Evolutionary conservation across 2,329 filamentous ascomycete species (phyloP), one percentile per base, ranked within the genome.

Genomic region (Colletotrichum tropicale): DNA sequence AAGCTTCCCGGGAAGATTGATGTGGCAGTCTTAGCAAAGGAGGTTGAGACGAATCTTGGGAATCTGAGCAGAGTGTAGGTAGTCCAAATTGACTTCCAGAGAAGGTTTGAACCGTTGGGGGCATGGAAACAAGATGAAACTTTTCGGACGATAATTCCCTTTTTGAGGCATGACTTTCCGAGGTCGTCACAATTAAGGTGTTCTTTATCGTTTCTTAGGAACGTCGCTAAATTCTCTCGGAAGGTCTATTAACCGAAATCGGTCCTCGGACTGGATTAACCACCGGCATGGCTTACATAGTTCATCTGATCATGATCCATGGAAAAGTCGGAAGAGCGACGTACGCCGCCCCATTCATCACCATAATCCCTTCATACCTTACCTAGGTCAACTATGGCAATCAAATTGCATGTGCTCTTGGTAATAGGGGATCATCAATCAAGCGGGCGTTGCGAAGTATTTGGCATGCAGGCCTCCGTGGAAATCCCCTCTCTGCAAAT

Each of bases 341-440:
- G 10, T 1, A 48, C n/a, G 2, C 1, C n/a, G 1, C 43, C 2
- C n/a, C n/a, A 10, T 21, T 21, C n/a, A 0, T 48, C 0, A 21
- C n/a, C 10, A 13, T 21, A n/a, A 48, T 0, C 5, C 2, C 2
- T 6, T 21, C 2, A 21, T 1, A 48, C n/a, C 15, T 13, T 48
- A 8, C 43, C 43, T 48, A 48, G 43, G 43, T 21, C n/a, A 48
- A 4, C 10, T 48, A 6, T 0, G n/a, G n/a, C 43, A 0, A 1
- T 48, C n/a, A 48, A 48, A 48, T 0, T 0, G 43, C 43, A 48
- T 48, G n/a, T 48, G 43, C 10, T 5, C 0, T 8, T 48, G 10
- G 43, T 21, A n/a, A n/a, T 10, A 48, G 0, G n/a, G 6, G 8
- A 21, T 21, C 1, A 43, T 48, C 10, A 48, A 21, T 8, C 10